phyloP scores from a whole-genome alignment of 2,329 filamentous ascomycete genomes.

The Saccharata proteae region DNA sequence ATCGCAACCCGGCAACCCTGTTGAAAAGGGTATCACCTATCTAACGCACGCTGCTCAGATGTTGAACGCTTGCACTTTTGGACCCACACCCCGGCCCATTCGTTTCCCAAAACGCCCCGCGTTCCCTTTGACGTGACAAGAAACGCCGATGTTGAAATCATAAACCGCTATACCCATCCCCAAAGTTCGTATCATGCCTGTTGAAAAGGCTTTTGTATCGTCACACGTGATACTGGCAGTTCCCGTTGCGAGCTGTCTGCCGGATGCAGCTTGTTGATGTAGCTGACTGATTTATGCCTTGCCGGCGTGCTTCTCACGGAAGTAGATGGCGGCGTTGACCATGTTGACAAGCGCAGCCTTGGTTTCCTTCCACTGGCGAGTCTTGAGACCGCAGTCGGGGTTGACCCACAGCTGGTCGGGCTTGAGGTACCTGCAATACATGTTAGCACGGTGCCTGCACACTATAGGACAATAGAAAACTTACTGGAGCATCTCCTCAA shows the following conservation, averaged over 20 bases:
- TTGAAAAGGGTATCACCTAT: too few relatives aligned
- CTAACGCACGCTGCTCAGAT: too few relatives aligned
- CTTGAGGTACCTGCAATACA: too few relatives aligned
- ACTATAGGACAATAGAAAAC: slow-evolving; percentile 28
- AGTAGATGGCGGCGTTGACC: slow-evolving; percentile 96
- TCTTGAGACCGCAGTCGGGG: slow-evolving; percentile 99
- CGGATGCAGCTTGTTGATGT: slow-evolving; percentile 8
- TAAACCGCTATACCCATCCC: slow-evolving; percentile 1
- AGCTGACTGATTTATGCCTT: slow-evolving; percentile 18
- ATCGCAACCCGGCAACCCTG: too few relatives aligned
- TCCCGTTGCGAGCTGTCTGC: neutral
- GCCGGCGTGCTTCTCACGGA: slow-evolving; percentile 77
- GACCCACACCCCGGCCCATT: too few relatives aligned
- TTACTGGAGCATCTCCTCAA: slow-evolving; percentile 96
- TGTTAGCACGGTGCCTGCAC: slow-evolving; percentile 7
- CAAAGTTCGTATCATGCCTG: slow-evolving; percentile 8
- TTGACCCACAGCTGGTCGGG: slow-evolving; percentile 99
- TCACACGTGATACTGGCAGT: slow-evolving; percentile 8
- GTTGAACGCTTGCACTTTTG: too few relatives aligned
- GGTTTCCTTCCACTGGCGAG: slow-evolving; percentile 95
- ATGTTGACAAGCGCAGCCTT: slow-evolving; percentile 93
- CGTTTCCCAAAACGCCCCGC: slow-evolving; percentile 7
- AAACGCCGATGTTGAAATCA: slow-evolving; percentile 9
- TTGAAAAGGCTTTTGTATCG: slow-evolving; percentile 10
- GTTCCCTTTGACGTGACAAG: slow-evolving; percentile 4